Evolutionary conservation across 2,329 filamentous ascomycete genomes (phyloP), one percentile per base, ranked within the genome.

Genomic region (Aulographum hederae): DNA sequence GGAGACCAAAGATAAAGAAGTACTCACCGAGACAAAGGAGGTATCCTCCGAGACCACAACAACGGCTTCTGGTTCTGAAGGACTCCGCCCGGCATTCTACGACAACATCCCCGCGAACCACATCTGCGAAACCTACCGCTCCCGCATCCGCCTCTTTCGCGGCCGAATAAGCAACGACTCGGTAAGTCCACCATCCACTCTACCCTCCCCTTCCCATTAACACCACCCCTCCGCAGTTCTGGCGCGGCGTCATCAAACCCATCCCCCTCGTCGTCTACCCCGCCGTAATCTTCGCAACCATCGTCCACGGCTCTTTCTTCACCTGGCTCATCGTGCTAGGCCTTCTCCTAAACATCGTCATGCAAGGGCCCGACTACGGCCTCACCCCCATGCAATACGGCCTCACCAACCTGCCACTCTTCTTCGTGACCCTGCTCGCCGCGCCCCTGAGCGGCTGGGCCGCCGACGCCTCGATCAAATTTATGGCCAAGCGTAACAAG

Each of bases 341-440:
- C 30, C 56, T 65, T 26, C 55, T 63, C 35, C 60, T 63, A 41
- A 55, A 55, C 5, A 51, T 61, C 39, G 42, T 51, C 16, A 47
- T 54, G 37, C 36, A 43, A 18, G 43, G 42, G 3, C 34, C 42
- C 3, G 50, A 50, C 1, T 57, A 51, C 38, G 63, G 61, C 48
- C 66, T 69, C 44, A 52, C 51, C 14, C 52, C 61, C 6, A 54
- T 56, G 6, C 46, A 63, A 36, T 60, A 59, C 2, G 65, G 65
- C 1, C 51, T 67, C 25, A 61, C 65, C 39, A 61, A 58, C 20
- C 48, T 68, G 17, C 62, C 62, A 1, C 60, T 63, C 0, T 60
- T 65, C 40, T 43, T 66, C 34, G 50, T 62, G 8, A 57, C 48
- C 6, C 50, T 64, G 17, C 43, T 67, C 15, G 62, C 59, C 17